A percentile compares a stretch with the other conserved stretches of the same genome.
These are phyloP conservation scores for Pleurotus djamor DNA, from an alignment of 768 basidiomycete genomes.

Conservation along the genomic window DNA sequence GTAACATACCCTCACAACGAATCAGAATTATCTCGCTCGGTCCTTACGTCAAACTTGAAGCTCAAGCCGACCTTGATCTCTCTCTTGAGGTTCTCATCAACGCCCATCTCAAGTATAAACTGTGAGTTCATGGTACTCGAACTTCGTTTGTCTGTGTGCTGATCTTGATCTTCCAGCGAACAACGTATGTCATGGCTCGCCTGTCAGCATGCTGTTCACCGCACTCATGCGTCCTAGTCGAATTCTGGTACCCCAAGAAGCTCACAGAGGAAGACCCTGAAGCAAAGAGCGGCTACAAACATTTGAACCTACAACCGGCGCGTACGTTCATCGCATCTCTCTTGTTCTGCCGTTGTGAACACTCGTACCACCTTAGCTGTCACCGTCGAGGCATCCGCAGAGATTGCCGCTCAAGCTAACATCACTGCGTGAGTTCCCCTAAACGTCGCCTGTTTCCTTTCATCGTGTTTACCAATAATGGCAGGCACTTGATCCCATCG, in stretches of 20 bases:
- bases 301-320: neutral
- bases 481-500: neutral
- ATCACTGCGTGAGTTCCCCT: neutral
- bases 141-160: no score
- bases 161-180: no score
- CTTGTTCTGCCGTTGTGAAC: no score
- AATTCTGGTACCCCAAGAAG: conserved; percentile 2
- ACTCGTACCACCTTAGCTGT: neutral
- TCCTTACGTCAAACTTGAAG: neutral
- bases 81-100: neutral
- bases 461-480: no score
- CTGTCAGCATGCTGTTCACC: neutral
- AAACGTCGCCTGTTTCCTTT: no score
- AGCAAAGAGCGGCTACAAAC: neutral
- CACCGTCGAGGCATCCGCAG: neutral
- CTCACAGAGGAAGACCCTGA: neutral
- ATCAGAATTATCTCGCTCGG: neutral
- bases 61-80: neutral
- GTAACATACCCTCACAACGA: no score
- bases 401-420: neutral
- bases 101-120: neutral
- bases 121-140: no score
- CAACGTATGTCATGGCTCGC: neutral
- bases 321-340: neutral
- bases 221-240: neutral